Conservation (phyloP, 2,329 filamentous ascomycete genomes). For the Calonectria montana region DNA sequence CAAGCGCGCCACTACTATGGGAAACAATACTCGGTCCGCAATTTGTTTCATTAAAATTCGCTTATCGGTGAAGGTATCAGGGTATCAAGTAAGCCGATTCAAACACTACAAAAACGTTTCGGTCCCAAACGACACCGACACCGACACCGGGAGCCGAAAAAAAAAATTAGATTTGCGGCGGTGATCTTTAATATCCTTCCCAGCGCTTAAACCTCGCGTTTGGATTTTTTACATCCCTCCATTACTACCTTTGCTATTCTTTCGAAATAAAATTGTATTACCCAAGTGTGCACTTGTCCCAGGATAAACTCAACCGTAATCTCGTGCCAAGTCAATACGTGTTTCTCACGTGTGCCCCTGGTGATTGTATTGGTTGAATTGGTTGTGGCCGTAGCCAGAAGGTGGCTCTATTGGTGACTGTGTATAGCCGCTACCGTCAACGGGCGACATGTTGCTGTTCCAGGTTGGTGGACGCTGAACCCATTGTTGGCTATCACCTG, state of each 20-base stretch:
- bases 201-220: neutral
- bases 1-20: neutral
- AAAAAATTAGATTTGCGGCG: neutral
- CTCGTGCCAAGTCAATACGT: neutral
- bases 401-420: neutral
- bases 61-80: neutral
- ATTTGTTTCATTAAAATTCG: neutral
- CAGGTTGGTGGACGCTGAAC: neutral
- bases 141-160: neutral
- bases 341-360: neutral
- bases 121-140: neutral
- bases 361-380: neutral
- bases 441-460: neutral
- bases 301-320: neutral
- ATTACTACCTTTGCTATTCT: neutral
- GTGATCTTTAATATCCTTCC: neutral
- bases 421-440: neutral
- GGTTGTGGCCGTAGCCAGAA: neutral
- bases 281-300: neutral
- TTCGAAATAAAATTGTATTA: neutral
- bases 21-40: neutral
- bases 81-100: neutral
- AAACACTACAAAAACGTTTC: neutral
- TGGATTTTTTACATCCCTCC: neutral
- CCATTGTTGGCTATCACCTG: neutral